Evolutionary conservation across 2,329 filamentous ascomycete genomes (phyloP), one percentile per base, ranked within the genome.

Genomic region (Penicillium griseofulvum): DNA sequence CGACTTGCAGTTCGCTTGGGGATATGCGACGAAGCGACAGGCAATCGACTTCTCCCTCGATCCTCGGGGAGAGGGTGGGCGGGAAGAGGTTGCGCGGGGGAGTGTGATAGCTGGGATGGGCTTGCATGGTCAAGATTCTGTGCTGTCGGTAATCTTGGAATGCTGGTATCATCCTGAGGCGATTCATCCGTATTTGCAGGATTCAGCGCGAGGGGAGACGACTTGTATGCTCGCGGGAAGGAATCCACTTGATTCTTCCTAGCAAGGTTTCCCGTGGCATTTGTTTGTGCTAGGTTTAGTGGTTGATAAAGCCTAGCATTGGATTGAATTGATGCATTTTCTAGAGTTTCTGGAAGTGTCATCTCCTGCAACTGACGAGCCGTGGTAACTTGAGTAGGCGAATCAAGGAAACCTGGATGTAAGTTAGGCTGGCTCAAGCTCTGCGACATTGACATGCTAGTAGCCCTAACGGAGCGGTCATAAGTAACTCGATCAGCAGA

Each of bases 151-250:
- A 46, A 9, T 14, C 16, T 51, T 14, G 39, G 36, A 34, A 47
- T 29, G 19, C 8, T 48, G 17, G n/a, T 46, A 28, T 45, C 45
- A 26, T 52, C 52, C 33, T 31, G 49, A 45, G 57, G 39, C 26
- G 34, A 33, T 10, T 58, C 58, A n/a, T 55, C 31, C 8, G 49
- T 62, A 19, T 56, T 56, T 22, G 61, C 60, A 36, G 66, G 57
- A 14, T 65, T 64, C 38, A 60, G 60, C 9, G 70, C 61, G 28
- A 73, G 63, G 22, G 70, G 70, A 12, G 71, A 73, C 7, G 70
- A 70, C 45, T 64, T 69, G 57, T 71, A 71, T 12, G 54, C 57
- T 43, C 56, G 61, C 16, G 47, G 28, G 33, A 48, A 49, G 5
- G 38, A 42, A 10, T 65, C 60, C 19, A 45, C 29, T n/a, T 45